These are phyloP conservation scores for Blastocystis sp. DNA, from an alignment of 352 stramenopile species.

Conservation along the genomic window DNA sequence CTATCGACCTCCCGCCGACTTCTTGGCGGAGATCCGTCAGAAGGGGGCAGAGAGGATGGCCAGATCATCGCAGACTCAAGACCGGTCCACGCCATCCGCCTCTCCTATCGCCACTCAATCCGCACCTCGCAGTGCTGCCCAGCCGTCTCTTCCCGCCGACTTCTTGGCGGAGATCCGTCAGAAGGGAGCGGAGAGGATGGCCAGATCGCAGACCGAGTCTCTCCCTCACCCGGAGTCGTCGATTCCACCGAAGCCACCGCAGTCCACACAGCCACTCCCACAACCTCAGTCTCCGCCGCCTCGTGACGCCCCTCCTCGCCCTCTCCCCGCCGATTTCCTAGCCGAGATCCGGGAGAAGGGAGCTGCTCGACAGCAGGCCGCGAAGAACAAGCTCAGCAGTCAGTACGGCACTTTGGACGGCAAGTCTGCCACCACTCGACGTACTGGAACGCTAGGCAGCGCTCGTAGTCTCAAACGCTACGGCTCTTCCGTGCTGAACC, in stretches of 20 bases:
- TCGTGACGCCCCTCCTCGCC: neutral
- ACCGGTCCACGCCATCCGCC: neutral
- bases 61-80: neutral
- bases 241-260: neutral
- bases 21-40: neutral
- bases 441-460: constrained; percentile 2
- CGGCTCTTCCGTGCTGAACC: neutral
- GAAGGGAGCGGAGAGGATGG: neutral
- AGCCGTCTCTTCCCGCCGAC: neutral
- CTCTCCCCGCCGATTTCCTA: neutral
- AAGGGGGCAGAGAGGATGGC: neutral
- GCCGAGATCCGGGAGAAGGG: neutral
- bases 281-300: neutral
- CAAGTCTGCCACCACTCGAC: neutral
- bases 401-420: neutral
- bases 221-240: neutral
- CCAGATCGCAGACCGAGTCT: neutral
- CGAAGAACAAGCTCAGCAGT: too few relatives aligned
- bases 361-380: neutral
- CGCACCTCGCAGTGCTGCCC: neutral
- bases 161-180: neutral
- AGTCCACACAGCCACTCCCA: neutral
- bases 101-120: neutral
- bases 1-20: neutral
- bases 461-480: neutral